These are phyloP conservation scores for Polysphondylium violaceum DNA, from an alignment of 78 protist genomes.

Conservation along the genomic window DNA sequence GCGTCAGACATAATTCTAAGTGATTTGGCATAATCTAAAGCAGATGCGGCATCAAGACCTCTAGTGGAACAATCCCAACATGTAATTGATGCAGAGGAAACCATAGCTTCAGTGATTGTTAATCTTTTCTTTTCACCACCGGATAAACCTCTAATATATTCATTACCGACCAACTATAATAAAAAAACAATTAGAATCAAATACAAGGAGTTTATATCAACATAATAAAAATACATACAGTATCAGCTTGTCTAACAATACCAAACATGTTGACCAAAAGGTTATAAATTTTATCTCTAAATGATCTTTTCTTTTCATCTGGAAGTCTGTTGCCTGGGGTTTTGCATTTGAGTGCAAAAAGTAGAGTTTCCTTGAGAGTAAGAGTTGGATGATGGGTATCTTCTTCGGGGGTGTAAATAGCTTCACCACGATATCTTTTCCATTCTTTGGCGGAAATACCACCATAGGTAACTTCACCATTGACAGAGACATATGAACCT, in stretches of 20 bases:
- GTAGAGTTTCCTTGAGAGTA: constrained; percentile 60
- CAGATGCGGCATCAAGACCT: constrained; percentile 84
- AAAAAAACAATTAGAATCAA: not conserved
- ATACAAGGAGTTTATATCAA: not conserved
- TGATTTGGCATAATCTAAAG: constrained; percentile 80
- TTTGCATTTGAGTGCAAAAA: constrained; percentile 66
- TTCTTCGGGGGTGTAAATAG: constrained; percentile 79
- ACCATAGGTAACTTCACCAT: constrained; percentile 64
- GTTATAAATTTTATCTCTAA: constrained; percentile 41
- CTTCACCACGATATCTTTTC: constrained; percentile 50
- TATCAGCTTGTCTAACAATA: constrained; percentile 63
- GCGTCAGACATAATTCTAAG: constrained; percentile 77
- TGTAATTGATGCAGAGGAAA: constrained; percentile 62
- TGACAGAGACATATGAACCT: constrained; percentile 19
- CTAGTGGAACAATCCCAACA: constrained; percentile 84
- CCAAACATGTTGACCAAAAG: constrained; percentile 55
- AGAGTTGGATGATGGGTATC: constrained; percentile 68
- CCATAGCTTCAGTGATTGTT: constrained; percentile 84
- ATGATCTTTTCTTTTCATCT: constrained; percentile 37
- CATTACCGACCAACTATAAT: constrained; percentile 78
- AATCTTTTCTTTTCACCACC: constrained; percentile 80
- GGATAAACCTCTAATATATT: constrained; percentile 73
- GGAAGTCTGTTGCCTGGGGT: constrained; percentile 56
- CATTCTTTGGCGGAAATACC: constrained; percentile 45
- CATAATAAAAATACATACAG: constrained; percentile 19